phyloP scores from a whole-genome alignment of 1,284 basidiomycete genomes.

The Puccinia horiana region DNA sequence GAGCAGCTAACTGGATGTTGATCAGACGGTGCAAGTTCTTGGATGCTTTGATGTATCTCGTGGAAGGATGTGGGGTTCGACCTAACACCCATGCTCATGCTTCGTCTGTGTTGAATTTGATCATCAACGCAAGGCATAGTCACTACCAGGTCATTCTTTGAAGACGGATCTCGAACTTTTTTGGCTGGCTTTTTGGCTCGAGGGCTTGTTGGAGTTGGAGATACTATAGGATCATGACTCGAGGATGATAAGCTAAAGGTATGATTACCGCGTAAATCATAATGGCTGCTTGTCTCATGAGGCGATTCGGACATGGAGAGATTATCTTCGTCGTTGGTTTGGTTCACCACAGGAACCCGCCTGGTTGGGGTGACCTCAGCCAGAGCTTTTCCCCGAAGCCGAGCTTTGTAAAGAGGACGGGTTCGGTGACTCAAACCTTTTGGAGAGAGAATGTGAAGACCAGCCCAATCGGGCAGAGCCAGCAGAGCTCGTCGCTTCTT shows the following conservation, averaged over 20 bases:
- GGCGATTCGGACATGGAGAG: not conserved
- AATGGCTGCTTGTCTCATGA: not conserved
- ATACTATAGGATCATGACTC: constrained; percentile 24
- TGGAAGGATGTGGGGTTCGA: not conserved
- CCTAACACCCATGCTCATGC: not conserved
- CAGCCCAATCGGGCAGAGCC: constrained; percentile 22
- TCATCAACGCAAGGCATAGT: not conserved
- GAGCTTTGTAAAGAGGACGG: not conserved
- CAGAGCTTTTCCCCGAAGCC: not conserved
- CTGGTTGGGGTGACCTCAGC: not conserved
- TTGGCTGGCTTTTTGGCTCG: constrained; percentile 6
- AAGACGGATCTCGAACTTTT: not conserved
- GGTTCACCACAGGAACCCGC: not conserved
- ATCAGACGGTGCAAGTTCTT: not conserved
- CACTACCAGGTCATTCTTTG: not conserved
- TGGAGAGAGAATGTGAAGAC: not conserved
- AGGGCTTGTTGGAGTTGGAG: constrained; percentile 25
- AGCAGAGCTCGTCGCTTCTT: constrained; percentile 4
- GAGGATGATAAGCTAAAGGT: not conserved
- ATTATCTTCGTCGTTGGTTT: not conserved
- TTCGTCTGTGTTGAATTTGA: not conserved
- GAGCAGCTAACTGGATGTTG: not conserved
- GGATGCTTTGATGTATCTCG: not conserved
- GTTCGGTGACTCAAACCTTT: not conserved
- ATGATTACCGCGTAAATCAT: not conserved